Evolutionary conservation across 352 stramenopile genomes (phyloP), one percentile per base, ranked within the genome.

Genomic region (Bremia lactucae): DNA sequence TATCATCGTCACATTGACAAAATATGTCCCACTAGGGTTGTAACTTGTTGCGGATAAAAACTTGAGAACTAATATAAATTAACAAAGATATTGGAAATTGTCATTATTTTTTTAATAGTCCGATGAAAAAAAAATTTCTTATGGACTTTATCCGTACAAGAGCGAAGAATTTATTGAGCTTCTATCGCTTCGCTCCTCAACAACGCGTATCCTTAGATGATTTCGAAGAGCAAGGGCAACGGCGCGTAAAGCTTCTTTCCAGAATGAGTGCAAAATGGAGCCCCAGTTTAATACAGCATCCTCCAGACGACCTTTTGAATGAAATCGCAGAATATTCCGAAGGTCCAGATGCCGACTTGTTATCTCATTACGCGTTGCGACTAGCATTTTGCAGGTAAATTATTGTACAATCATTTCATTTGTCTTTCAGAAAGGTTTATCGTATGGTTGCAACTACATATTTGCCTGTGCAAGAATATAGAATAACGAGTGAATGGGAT

Each of bases 141-240:
- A n/a, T n/a, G n/a, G n/a, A n/a, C n/a, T n/a, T n/a, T n/a, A n/a
- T n/a, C n/a, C n/a, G n/a, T n/a, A n/a, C n/a, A n/a, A n/a, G n/a
- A n/a, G n/a, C n/a, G n/a, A n/a, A n/a, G 13, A 43, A 37, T 22
- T 35, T 29, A 18, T 25, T 63, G 24, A 55, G 49, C 26, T 82
- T 97, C 61, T 98, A 97, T 59, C 52, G 57, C 14, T 46, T 71
- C 16, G 63, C 89, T 29, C 95, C 94, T 8, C 65, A 62, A 23
- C 70, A 78, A 22, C 79, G 95, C 48, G 67, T 98, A 34, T 79
- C 71, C 39, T 65, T 99, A 34, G 92, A 98, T 35, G 88, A 97
- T 36, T 94, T 98, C 60, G 79, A 98, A 60, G 84, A 24, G 77
- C 79, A 55, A 62, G 88, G 8, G 52, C 96, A 21, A 59, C 84